Evolutionary conservation across 371 early-diverging fungal species (phyloP).

Genomic region (Mucor saturninus): DNA sequence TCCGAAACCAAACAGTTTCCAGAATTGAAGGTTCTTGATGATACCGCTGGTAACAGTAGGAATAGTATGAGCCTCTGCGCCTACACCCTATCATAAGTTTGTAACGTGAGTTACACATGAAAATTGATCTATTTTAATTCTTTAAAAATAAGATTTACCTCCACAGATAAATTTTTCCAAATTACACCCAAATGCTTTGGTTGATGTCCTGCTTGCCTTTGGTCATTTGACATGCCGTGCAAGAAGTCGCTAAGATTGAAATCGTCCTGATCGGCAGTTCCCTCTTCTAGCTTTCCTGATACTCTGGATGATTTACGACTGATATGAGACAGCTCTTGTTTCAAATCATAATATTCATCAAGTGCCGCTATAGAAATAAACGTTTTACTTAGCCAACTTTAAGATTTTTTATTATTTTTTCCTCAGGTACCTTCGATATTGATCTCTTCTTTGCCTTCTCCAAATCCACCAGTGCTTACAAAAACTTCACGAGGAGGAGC

Average conservation of each 20-base stretch:
- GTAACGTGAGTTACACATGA: neutral
- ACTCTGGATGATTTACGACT: conserved; percentile 11
- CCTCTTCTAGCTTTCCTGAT: conserved; percentile 23
- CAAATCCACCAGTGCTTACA: conserved; percentile 12
- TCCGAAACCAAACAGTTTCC: conserved; percentile 33
- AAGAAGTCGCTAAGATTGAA: conserved; percentile 45
- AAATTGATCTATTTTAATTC: neutral
- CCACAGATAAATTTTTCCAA: conserved; percentile 51
- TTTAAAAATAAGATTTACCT: conserved; percentile 16
- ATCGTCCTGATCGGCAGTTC: conserved; percentile 23
- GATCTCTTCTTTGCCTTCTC: conserved; percentile 16
- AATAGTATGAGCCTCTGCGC: conserved; percentile 46
- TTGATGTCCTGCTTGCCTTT: conserved; percentile 41
- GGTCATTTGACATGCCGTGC: conserved; percentile 27
- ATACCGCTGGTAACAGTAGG: conserved; percentile 34
- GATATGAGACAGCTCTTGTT: conserved; percentile 20
- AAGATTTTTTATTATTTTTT: no score
- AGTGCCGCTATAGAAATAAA: conserved; percentile 13
- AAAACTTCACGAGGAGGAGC: neutral
- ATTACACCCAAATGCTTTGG: conserved; percentile 51
- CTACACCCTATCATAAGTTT: conserved; percentile 32
- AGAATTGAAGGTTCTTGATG: conserved; percentile 28
- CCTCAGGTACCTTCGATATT: conserved; percentile 19
- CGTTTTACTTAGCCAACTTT: no score
- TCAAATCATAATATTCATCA: conserved; percentile 18